These are phyloP conservation scores for Carex sylvatica DNA, from an alignment of 202 grass and related monocot species.

Conservation along the genomic window DNA sequence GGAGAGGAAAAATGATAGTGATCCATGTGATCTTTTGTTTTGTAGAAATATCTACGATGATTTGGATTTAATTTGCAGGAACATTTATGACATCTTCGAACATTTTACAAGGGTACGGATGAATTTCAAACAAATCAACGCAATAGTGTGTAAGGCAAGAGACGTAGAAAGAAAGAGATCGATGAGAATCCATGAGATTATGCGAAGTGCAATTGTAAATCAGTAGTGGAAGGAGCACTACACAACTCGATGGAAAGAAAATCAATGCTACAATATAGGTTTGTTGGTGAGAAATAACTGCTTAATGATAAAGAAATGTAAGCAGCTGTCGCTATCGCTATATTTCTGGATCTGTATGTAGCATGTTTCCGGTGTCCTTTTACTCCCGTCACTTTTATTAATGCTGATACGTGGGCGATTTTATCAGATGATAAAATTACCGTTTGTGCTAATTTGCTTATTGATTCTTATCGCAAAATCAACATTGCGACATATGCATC, in stretches of 20 bases:
- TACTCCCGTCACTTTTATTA: slow-evolving; percentile 9
- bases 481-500: no score
- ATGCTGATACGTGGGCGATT: background rate
- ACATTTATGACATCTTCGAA: background rate
- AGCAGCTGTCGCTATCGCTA: background rate
- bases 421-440: background rate
- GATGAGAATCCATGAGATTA: background rate
- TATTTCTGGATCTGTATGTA: background rate
- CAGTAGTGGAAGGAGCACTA: slow-evolving; percentile 19
- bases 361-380: background rate
- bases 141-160: background rate
- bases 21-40: no score
- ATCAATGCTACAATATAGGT: background rate
- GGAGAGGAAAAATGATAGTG: no score
- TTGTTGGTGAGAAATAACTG: background rate
- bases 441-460: no score
- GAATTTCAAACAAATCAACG: background rate
- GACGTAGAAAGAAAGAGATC: slow-evolving; percentile 12
- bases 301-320: background rate
- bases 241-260: background rate
- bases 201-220: slow-evolving; percentile 9
- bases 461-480: no score
- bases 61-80: background rate
- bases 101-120: background rate
- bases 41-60: no score